Evolutionary conservation across 148 eudicot genomes (phyloP), one percentile per base, ranked within the genome.

Genomic region (Euryodendron excelsum): DNA sequence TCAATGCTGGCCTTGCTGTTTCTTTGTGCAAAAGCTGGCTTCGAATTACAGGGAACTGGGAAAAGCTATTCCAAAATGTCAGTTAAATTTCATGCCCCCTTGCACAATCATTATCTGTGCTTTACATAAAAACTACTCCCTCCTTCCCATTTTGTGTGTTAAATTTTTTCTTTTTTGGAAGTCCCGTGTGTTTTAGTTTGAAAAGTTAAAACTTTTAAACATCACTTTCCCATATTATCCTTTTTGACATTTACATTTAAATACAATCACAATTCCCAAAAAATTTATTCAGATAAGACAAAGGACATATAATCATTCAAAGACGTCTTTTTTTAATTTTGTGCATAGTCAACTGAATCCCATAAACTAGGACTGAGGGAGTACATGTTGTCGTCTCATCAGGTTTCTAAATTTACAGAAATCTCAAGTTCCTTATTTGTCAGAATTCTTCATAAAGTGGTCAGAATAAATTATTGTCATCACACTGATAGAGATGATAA

Each of bases 1-100:
- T 82, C 31, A 93, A 93, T 86, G 98, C 93, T 80, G 90, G 89
- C 74, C 92, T 93, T 64, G 98, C 98, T 74, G 92, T 90, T 64
- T 83, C 98, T 55, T 91, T 93, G 34, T 91, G 96, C 62, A 91
- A 82, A 86, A 85, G 90, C 77, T 93, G 98, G 96, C 95, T 93
- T 78, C 82, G 30, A 48, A 77, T 69, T 30, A 91, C 90, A 36
- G 86, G 92, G 47, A 86, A 83, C 69, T 85, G 89, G 89, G 80
- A 84, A 73, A 88, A 84, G 77, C 74, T 88, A 45, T 81, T 81
- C 44, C 69, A 79, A 69, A 82, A 84, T 80, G 97, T 91, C 20
- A 83, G 90, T 80, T 78, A 56, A n/a, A 31, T 6, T 36, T 55
- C 55, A 27, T 37, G 37, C 45, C 67, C 17, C 66, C 41, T 81